A percentile compares a stretch with the other conserved stretches of the same genome.
phyloP scores from a whole-genome alignment of 192 early-diverging fungal species.

The Phlyctochytrium bullatum region DNA sequence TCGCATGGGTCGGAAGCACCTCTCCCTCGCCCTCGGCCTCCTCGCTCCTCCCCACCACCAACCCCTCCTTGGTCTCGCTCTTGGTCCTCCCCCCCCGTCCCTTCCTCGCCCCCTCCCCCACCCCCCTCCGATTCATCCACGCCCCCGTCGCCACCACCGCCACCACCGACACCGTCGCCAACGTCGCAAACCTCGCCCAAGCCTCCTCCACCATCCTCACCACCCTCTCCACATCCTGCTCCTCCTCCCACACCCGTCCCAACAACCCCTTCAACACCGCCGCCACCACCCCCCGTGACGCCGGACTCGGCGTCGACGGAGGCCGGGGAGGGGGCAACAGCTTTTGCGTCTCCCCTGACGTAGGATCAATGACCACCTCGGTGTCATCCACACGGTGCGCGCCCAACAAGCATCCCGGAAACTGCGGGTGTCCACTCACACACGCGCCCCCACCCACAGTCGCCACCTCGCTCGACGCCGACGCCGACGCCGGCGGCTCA shows the following conservation, averaged over 20 bases:
- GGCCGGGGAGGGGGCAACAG: too few relatives aligned
- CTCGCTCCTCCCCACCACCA: not conserved
- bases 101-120: not conserved
- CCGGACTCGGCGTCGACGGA: too few relatives aligned
- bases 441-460: too few relatives aligned
- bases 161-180: not conserved
- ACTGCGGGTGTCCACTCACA: slow-evolving; percentile 15
- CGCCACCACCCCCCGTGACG: too few relatives aligned
- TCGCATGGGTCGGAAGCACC: not conserved
- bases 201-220: not conserved
- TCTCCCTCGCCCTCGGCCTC: not conserved
- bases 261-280: too few relatives aligned
- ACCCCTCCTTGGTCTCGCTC: not conserved
- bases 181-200: not conserved
- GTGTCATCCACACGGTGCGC: slow-evolving; percentile 33
- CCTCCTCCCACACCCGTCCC: too few relatives aligned
- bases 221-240: not conserved
- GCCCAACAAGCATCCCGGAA: slow-evolving; percentile 47
- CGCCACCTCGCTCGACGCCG: too few relatives aligned
- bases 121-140: slow-evolving; percentile 9
- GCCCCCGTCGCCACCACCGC: not conserved
- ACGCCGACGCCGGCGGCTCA: too few relatives aligned
- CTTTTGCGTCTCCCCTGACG: too few relatives aligned
- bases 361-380: too few relatives aligned
- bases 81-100: not conserved